These are phyloP conservation scores for Aspergillus neotritici DNA, from an alignment of 2,329 filamentous ascomycete species.

Conservation along the genomic window DNA sequence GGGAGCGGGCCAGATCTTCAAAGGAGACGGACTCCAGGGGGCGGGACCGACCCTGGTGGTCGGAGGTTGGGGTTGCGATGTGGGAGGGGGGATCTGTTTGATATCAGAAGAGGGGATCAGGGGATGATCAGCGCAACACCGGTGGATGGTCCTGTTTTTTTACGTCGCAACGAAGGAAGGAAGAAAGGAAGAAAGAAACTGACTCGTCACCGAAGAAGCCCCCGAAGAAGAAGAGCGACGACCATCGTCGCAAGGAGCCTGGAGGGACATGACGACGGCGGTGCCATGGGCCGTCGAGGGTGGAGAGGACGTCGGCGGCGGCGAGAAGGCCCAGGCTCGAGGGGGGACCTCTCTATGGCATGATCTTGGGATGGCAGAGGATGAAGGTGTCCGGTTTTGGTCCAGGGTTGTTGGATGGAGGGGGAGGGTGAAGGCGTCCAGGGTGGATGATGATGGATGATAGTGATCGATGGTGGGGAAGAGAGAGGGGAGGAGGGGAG, in stretches of 20 bases:
- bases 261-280: conserved; percentile 42
- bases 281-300: conserved; percentile 32
- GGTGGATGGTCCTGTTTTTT: too few relatives aligned
- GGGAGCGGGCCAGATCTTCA: conserved; percentile 40
- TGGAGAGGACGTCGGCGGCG: conserved; percentile 29
- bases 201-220: conserved; percentile 33
- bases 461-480: too few relatives aligned
- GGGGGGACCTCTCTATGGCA: conserved; percentile 35
- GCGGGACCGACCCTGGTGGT: conserved; percentile 5
- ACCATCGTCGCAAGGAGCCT: conserved; percentile 24
- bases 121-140: too few relatives aligned
- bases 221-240: conserved; percentile 17
- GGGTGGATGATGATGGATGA: too few relatives aligned
- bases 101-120: conserved; percentile 1
- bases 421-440: conserved; percentile 2
- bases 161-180: too few relatives aligned
- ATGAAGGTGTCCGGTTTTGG: conserved; percentile 12
- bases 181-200: conserved; percentile 16
- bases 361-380: conserved; percentile 27
- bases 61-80: conserved; percentile 3
- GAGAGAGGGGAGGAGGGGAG: too few relatives aligned
- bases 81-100: not conserved
- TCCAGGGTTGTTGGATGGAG: conserved; percentile 4
- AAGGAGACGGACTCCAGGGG: conserved; percentile 31
- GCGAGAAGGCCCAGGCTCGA: conserved; percentile 33